A percentile compares a stretch with the other conserved stretches of the same genome.
Evolutionary conservation across 495 filamentous ascomycete genomes (phyloP).

Genomic region (Apiosordaria backusii): DNA sequence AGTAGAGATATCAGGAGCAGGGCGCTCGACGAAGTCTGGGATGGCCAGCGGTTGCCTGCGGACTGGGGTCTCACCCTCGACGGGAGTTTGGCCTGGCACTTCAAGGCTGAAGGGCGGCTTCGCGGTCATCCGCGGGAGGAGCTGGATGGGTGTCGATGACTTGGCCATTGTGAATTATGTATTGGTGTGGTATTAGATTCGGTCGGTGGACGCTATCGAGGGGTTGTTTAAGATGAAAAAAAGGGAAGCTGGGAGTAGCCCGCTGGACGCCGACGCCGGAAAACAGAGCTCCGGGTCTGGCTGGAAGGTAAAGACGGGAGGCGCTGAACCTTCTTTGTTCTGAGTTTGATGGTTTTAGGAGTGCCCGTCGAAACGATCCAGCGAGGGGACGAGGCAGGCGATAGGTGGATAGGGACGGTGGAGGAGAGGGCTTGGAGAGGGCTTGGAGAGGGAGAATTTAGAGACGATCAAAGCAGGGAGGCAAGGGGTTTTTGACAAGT

Average conservation of each 20-base stretch:
- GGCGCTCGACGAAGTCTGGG: constrained; percentile 60
- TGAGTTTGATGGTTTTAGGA: background rate
- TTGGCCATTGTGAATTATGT: constrained; percentile 36
- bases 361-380: constrained; percentile 11
- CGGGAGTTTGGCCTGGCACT: constrained; percentile 63
- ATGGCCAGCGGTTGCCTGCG: constrained; percentile 72
- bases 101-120: constrained; percentile 75
- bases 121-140: constrained; percentile 63
- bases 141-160: constrained; percentile 38
- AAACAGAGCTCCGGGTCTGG: background rate
- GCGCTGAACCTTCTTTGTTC: background rate
- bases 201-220: constrained; percentile 1
- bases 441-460: constrained; percentile 1
- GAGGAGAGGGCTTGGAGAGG: constrained; percentile 2
- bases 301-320: background rate
- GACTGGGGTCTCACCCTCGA: constrained; percentile 87
- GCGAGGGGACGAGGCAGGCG: background rate
- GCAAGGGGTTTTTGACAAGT: constrained; percentile 5
- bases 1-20: constrained; percentile 68
- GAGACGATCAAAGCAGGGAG: background rate
- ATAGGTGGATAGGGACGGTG: background rate
- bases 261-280: background rate
- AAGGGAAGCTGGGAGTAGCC: background rate
- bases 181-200: constrained; percentile 5
- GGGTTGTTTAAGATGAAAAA: background rate